These are phyloP conservation scores for Barnettozyma hawaiiensis DNA, from an alignment of 1,139 yeast genomes.

Conservation along the genomic window DNA sequence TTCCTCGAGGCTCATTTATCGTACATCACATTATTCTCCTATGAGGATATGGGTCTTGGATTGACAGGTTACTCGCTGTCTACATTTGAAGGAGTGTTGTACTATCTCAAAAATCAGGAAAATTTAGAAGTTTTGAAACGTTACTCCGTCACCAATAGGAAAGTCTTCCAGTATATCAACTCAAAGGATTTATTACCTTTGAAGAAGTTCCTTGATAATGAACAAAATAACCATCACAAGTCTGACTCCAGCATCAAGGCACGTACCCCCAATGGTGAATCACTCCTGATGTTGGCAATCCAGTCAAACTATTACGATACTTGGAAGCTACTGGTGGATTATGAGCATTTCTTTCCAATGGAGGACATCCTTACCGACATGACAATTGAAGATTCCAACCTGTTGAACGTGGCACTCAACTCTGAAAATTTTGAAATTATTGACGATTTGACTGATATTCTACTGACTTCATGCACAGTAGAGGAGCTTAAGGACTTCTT, in stretches of 20 bases:
- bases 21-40: slow-evolving; percentile 60
- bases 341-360: slow-evolving; percentile 46
- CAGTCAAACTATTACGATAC: slow-evolving; percentile 36
- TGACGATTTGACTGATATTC: slow-evolving; percentile 40
- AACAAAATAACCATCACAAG: not conserved
- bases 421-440: slow-evolving; percentile 47
- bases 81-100: slow-evolving; percentile 77
- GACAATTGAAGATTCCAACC: slow-evolving; percentile 46
- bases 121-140: slow-evolving; percentile 38
- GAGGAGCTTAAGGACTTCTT: slow-evolving; percentile 47
- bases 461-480: slow-evolving; percentile 39
- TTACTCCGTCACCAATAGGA: slow-evolving; percentile 44
- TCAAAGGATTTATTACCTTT: slow-evolving; percentile 31
- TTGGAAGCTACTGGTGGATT: slow-evolving; percentile 43
- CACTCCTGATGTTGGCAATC: slow-evolving; percentile 53
- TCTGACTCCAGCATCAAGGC: slow-evolving; percentile 35
- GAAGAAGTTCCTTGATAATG: slow-evolving; percentile 23
- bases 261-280: slow-evolving; percentile 60
- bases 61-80: slow-evolving; percentile 59
- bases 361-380: slow-evolving; percentile 66
- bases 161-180: slow-evolving; percentile 52
- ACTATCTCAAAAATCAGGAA: slow-evolving; percentile 43
- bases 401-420: slow-evolving; percentile 57
- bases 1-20: slow-evolving; percentile 58
- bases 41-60: slow-evolving; percentile 43